These are phyloP conservation scores for Melastoma malabathricum DNA, from an alignment of 345 rosid genomes.

Conservation along the genomic window DNA sequence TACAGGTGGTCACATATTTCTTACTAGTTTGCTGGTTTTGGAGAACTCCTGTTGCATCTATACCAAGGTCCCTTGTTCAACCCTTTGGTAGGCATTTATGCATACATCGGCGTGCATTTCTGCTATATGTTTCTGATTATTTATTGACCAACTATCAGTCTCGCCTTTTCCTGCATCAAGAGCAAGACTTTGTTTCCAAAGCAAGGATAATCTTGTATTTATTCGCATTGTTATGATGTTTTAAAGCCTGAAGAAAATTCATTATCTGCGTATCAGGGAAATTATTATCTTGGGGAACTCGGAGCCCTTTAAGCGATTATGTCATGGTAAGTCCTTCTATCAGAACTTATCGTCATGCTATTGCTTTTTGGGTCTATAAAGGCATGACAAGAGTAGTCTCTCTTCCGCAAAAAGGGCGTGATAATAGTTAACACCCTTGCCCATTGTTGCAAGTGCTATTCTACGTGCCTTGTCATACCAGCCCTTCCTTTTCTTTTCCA, in stretches of 20 bases:
- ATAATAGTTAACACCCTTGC: background rate
- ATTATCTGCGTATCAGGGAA: constrained; percentile 15
- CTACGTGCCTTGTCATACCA: too few relatives aligned
- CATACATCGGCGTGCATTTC: background rate
- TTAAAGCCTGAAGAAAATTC: constrained; percentile 3
- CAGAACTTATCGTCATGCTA: background rate
- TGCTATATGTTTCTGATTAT: background rate
- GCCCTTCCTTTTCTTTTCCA: too few relatives aligned
- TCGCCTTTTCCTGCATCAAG: background rate
- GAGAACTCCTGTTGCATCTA: constrained; percentile 59
- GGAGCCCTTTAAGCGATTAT: constrained; percentile 14
- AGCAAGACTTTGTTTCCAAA: background rate
- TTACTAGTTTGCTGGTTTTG: constrained; percentile 54
- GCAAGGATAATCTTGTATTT: background rate
- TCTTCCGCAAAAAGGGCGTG: background rate
- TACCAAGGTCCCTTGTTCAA: constrained; percentile 65
- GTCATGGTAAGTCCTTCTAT: constrained; percentile 20
- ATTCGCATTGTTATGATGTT: background rate
- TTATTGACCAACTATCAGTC: constrained; percentile 1
- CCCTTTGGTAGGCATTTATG: constrained; percentile 48
- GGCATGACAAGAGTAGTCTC: background rate
- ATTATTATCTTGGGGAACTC: constrained; percentile 29
- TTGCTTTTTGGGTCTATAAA: background rate
- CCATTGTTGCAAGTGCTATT: background rate
- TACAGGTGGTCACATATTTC: constrained; percentile 23